A percentile compares a stretch with the other conserved stretches of the same genome.
Evolutionary conservation across 148 eudicot genomes (phyloP).

Genomic region (Limonium bicolor): DNA sequence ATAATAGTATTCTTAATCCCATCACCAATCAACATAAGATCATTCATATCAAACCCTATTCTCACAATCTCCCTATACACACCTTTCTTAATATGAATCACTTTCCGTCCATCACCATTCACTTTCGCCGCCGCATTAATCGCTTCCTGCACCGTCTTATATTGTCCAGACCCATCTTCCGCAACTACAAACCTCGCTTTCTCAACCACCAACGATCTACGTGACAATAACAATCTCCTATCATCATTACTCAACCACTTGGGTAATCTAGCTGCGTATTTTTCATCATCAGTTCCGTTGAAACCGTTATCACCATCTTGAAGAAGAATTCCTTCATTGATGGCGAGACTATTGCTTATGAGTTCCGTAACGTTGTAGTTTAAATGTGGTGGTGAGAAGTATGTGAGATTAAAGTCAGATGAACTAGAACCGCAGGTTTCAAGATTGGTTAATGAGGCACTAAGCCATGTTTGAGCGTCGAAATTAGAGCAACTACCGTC

Average conservation of each 20-base stretch:
- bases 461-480: slow-evolving; percentile 7
- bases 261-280: no score
- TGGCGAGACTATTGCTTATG: slow-evolving; percentile 31
- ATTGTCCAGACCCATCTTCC: slow-evolving; percentile 41
- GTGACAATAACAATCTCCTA: slow-evolving; percentile 19
- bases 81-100: slow-evolving; percentile 25
- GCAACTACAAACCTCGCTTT: slow-evolving; percentile 34
- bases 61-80: slow-evolving; percentile 21
- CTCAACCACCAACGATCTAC: neutral
- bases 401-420: slow-evolving; percentile 2
- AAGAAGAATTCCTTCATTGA: slow-evolving; percentile 14
- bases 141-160: slow-evolving; percentile 18
- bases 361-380: slow-evolving; percentile 27
- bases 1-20: slow-evolving; percentile 26
- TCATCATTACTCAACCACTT: slow-evolving; percentile 26
- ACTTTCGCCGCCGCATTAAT: slow-evolving; percentile 11
- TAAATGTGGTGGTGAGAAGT: neutral
- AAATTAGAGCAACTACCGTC: neutral
- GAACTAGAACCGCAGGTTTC: slow-evolving; percentile 6
- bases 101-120: slow-evolving; percentile 16
- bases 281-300: neutral
- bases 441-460: slow-evolving; percentile 2
- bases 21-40: slow-evolving; percentile 37
- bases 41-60: slow-evolving; percentile 11
- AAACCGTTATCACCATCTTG: neutral